These are phyloP conservation scores for Millerozyma acaciae DNA, from an alignment of 805 yeast species.

Conservation along the genomic window DNA sequence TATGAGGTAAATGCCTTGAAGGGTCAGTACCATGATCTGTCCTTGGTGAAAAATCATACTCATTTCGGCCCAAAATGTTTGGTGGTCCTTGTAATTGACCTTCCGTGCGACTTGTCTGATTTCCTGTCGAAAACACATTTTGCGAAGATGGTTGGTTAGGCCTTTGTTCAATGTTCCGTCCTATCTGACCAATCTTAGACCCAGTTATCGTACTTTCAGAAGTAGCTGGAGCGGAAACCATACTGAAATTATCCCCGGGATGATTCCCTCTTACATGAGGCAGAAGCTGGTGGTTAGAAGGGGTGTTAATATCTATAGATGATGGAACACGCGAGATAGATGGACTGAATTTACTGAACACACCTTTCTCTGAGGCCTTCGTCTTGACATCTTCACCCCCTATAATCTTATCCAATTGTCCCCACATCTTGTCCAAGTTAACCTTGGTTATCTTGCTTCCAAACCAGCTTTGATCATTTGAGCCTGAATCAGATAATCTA, in stretches of 20 bases:
- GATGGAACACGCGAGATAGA: conserved; percentile 55
- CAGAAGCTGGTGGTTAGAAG: conserved; percentile 8
- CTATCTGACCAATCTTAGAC: no score
- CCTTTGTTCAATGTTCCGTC: no score
- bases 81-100: no score
- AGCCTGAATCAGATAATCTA: conserved; percentile 42
- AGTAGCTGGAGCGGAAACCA: conserved; percentile 5
- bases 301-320: conserved; percentile 33
- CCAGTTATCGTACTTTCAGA: no score
- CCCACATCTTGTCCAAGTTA: conserved; percentile 81
- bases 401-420: conserved; percentile 81
- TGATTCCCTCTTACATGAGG: conserved; percentile 4
- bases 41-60: no score
- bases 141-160: no score
- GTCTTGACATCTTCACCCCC: conserved; percentile 65
- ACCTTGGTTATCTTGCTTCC: conserved; percentile 53
- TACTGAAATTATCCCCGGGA: conserved; percentile 1
- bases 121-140: no score
- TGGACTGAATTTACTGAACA: conserved; percentile 71
- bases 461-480: conserved; percentile 66
- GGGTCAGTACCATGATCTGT: no score
- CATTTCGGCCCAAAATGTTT: no score
- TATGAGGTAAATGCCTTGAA: no score
- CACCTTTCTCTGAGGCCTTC: conserved; percentile 44
- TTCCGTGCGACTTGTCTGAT: no score